Base-by-base conservation (phyloP, 1,284 basidiomycete species). In the Marasmius oreades region DNA sequence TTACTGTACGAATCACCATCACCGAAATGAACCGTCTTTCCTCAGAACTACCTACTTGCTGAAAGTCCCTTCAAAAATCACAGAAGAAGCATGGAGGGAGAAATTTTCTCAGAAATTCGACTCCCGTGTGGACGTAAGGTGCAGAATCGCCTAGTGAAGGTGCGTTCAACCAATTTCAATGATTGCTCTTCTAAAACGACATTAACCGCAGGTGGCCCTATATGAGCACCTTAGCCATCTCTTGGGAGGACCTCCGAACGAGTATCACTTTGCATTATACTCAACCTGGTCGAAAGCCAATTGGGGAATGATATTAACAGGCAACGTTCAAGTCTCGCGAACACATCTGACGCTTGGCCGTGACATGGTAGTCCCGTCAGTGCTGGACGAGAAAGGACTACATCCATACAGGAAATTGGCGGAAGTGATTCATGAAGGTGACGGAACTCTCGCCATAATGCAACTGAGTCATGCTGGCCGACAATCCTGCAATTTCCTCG, bases 291-390 rank as follows among this genome's bases (percentile, higher is more conserved):
- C 86, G 0, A 68, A 76, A 37, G 84, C 87, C 3, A 80, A 80
- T 20, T 98, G 93, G 93, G 95, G 93, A 0, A 90, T 97, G 76
- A 76, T 98, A 54, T 74, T 96, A 52, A 94, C 95, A 0, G 94
- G 95, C 16, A 98, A 98, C 64, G 82, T 95, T 1, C 90, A 92
- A 63, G 85, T 98, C 31, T 84, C 85, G 46, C 65, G 67, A 0
- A 69, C 76, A 0, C 93, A 96, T 67, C 78, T 96, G 1, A 81
- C 88, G 0, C 78, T 94, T 8, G 93, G 93, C 1, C 83, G 91
- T 58, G 95, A 98, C 67, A 74, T 95, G 18, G 71, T 84, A 5
- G 64, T 94, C 0, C 90, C 90, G 0, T 59, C 66, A 11, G 56
- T 61, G 2, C 60, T 82, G 52, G 70, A 71, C n/a, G 70, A 75